Conservation (phyloP, 139 green algal species). For the Raphidocelis subcapitata region DNA sequence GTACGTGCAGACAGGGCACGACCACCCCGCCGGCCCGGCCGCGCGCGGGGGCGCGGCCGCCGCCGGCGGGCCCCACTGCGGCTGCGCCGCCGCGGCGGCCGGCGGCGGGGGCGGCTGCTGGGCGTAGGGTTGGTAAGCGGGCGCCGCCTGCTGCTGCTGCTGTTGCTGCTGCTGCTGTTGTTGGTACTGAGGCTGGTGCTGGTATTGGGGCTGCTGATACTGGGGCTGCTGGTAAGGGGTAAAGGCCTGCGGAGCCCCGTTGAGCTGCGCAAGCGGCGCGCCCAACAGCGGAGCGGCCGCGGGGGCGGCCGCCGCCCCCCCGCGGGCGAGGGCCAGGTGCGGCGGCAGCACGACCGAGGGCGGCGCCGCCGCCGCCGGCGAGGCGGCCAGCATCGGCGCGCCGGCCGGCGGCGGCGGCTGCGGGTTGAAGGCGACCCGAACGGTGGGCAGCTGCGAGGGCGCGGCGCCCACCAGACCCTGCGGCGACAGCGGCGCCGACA, state of each 20-base stretch:
- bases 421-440: no score
- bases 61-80: no score
- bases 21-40: conserved; percentile 6
- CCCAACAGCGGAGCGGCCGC: neutral
- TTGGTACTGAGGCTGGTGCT: conserved; percentile 3
- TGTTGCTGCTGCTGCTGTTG: conserved; percentile 16
- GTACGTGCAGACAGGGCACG: conserved; percentile 42
- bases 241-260: neutral
- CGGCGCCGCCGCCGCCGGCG: no score
- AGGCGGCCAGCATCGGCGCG: no score
- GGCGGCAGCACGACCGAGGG: neutral
- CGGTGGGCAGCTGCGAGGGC: no score
- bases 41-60: no score
- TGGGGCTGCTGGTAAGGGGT: no score
- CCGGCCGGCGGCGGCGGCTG: neutral
- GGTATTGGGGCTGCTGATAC: neutral
- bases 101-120: no score
- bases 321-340: neutral
- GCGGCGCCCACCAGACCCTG: neutral
- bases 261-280: neutral
- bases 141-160: neutral
- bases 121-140: no score
- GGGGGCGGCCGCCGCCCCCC: neutral
- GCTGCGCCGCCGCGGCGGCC: no score
- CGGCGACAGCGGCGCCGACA: neutral